Evolutionary conservation across 345 rosid species (phyloP).

Genomic region (Passiflora organensis): DNA sequence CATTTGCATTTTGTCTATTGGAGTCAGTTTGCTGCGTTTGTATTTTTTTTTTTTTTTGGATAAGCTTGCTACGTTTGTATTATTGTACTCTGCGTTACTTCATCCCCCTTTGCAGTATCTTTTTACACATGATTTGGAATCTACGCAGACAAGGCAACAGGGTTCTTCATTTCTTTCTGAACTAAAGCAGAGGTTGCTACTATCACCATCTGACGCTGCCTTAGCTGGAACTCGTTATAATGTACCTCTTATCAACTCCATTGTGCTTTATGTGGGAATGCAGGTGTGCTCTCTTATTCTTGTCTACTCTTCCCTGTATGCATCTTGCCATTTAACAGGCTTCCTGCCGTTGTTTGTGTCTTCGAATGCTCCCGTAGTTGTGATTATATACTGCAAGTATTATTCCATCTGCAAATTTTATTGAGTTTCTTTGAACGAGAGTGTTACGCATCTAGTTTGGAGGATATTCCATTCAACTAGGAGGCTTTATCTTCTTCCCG

Average conservation of each 20-base stretch:
- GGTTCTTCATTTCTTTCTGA: slow-evolving; percentile 71
- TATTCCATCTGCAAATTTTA: too few relatives aligned
- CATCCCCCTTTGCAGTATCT: too few relatives aligned
- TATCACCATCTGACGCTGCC: slow-evolving; percentile 70
- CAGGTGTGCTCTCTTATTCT: slow-evolving; percentile 45
- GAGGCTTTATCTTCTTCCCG: too few relatives aligned
- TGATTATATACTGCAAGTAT: too few relatives aligned
- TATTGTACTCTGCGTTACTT: background rate
- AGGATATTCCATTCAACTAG: too few relatives aligned
- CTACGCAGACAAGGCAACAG: slow-evolving; percentile 61
- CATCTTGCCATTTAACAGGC: background rate
- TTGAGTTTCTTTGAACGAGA: too few relatives aligned
- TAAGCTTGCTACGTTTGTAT: background rate
- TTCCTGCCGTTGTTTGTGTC: background rate
- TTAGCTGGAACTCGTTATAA: slow-evolving; percentile 83
- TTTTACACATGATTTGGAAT: background rate
- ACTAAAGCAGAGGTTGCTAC: slow-evolving; percentile 75
- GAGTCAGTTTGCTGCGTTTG: too few relatives aligned
- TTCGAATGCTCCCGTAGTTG: too few relatives aligned
- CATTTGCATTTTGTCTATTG: too few relatives aligned
- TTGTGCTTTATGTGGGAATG: slow-evolving; percentile 96
- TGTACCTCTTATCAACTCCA: slow-evolving; percentile 87
- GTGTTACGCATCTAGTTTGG: too few relatives aligned
- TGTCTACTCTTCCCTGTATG: background rate
- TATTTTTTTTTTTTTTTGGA: too few relatives aligned